Conservation (phyloP, 1,284 basidiomycete species). For the Chalciporus piperatoides region DNA sequence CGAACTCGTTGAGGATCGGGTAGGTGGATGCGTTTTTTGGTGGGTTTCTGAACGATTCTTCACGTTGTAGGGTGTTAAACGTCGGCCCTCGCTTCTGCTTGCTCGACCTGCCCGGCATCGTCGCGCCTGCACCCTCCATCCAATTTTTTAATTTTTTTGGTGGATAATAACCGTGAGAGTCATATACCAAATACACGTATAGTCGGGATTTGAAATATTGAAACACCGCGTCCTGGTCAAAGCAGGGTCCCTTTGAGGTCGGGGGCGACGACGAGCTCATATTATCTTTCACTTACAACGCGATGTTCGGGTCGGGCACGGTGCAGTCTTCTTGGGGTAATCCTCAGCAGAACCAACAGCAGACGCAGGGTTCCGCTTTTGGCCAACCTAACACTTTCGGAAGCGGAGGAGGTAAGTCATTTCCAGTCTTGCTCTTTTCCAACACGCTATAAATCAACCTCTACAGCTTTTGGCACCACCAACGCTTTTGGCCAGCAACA, state of each 20-base stretch:
- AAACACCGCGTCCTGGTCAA: conserved; percentile 24
- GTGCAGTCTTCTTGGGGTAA: conserved; percentile 63
- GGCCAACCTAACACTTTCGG: conserved; percentile 50
- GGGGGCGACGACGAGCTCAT: conserved; percentile 24
- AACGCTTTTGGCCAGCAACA: conserved; percentile 49
- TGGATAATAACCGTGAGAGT: conserved; percentile 10
- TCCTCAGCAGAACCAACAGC: conserved; percentile 51
- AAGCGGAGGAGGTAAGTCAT: conserved; percentile 39
- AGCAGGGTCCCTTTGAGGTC: conserved; percentile 11
- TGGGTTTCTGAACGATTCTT: conserved; percentile 80
- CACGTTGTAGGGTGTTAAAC: conserved; percentile 85
- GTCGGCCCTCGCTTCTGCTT: conserved; percentile 40
- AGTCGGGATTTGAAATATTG: conserved; percentile 15
- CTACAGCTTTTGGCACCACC: conserved; percentile 43
- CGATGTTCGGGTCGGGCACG: conserved; percentile 56
- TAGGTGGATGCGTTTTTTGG: conserved; percentile 67
- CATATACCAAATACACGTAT: conserved; percentile 19
- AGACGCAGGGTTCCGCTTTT: conserved; percentile 41
- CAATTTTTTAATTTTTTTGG: conserved; percentile 17
- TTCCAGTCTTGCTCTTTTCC: conserved; percentile 31
- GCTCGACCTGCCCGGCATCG: conserved; percentile 37
- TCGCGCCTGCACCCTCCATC: neutral
- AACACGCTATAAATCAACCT: conserved; percentile 27
- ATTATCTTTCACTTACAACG: conserved; percentile 20
- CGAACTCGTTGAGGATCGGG: conserved; percentile 89